Conservation (phyloP, 2,329 filamentous ascomycete genomes). For the Colletotrichum aenigma region DNA sequence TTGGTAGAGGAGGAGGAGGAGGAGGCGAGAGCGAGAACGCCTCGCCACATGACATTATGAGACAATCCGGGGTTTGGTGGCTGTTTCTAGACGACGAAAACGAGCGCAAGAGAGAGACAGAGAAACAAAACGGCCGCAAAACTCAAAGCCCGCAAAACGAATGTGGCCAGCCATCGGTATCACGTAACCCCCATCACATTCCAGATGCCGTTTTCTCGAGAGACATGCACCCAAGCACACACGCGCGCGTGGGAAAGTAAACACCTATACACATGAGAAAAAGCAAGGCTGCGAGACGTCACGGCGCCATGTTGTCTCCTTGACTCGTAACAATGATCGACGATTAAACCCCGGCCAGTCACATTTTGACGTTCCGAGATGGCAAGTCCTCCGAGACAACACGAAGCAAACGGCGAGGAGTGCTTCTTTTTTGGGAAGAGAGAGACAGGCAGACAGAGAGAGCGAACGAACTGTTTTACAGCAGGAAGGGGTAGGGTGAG, state of each 20-base stretch:
- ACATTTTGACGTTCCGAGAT: neutral
- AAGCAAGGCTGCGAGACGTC: neutral
- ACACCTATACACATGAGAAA: neutral
- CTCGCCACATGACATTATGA: neutral
- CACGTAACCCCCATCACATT: neutral
- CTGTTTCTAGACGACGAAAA: neutral
- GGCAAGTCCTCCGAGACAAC: conserved; percentile 6
- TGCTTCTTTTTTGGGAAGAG: neutral
- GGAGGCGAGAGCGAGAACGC: neutral
- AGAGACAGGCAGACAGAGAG: neutral
- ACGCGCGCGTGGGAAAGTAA: neutral
- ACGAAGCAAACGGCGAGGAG: neutral
- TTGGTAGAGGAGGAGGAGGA: neutral
- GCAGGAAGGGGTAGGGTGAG: neutral
- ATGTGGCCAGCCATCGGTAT: neutral
- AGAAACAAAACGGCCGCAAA: neutral
- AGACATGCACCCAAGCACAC: neutral
- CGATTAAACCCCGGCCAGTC: neutral
- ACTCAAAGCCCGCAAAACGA: neutral
- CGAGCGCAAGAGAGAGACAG: neutral
- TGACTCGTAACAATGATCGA: neutral
- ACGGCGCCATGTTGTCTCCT: conserved; percentile 16
- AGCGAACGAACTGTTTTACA: neutral
- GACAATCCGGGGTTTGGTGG: conserved; percentile 3
- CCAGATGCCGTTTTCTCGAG: neutral